A percentile compares a stretch with the other conserved stretches of the same genome.
Evolutionary conservation across 1,284 basidiomycete species (phyloP).

Genomic region (Fistulina hepatica): DNA sequence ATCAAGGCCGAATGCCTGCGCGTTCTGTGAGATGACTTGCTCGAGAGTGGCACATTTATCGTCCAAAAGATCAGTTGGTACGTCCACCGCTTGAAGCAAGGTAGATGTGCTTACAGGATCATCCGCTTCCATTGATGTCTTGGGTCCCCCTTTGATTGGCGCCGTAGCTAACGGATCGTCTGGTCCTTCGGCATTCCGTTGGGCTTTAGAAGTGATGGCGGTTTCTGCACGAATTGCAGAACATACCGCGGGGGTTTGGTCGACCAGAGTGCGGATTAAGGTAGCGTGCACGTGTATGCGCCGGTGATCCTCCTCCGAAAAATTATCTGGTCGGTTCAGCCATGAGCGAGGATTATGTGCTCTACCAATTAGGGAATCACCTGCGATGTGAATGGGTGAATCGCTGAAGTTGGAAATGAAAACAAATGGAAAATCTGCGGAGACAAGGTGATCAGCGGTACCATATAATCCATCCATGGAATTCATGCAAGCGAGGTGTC

Average conservation of each 20-base stretch:
- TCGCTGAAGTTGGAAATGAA: conserved; percentile 13
- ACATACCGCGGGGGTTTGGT: background rate
- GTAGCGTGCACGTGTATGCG: conserved; percentile 4
- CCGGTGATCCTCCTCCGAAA: background rate
- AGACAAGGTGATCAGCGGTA: conserved; percentile 10
- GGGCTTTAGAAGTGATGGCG: conserved; percentile 6
- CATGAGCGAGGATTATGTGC: conserved; percentile 7
- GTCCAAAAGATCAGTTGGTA: conserved; percentile 3
- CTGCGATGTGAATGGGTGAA: conserved; percentile 3
- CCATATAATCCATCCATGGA: conserved; percentile 10
- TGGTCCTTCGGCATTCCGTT: conserved; percentile 4
- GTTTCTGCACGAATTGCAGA: background rate
- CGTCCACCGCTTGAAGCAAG: conserved; percentile 6
- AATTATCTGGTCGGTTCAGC: conserved; percentile 8
- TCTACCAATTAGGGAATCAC: conserved; percentile 7
- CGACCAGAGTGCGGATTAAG: conserved; percentile 2
- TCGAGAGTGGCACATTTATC: background rate
- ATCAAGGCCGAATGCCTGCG: background rate
- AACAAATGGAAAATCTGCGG: conserved; percentile 3
- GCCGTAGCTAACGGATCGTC: conserved; percentile 5
- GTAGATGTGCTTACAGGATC: background rate
- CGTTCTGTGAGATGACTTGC: background rate
- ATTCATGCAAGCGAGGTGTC: background rate
- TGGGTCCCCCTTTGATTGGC: conserved; percentile 9
- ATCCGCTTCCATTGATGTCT: conserved; percentile 4